phyloP scores from a whole-genome alignment of 2,329 filamentous ascomycete species.

The Biscogniauxia mediterranea region DNA sequence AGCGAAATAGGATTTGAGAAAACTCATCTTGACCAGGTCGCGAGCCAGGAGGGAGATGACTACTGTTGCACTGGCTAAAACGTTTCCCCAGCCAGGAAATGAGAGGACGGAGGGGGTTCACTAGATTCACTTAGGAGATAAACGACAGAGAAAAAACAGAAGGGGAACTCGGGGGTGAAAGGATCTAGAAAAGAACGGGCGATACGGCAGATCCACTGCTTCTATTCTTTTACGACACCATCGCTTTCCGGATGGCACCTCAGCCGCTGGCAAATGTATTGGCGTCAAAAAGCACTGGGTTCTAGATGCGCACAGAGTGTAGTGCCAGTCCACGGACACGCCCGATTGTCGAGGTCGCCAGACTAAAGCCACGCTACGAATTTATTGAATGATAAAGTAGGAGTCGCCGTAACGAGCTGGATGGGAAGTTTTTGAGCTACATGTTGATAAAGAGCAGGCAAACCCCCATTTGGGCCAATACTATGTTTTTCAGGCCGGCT shows the following conservation, averaged over 20 bases:
- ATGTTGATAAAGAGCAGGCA: not conserved
- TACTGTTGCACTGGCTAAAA: slow-evolving; percentile 8
- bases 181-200: slow-evolving; percentile 9
- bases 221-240: slow-evolving; percentile 15
- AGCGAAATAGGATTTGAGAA: slow-evolving; percentile 35
- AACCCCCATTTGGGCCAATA: slow-evolving; percentile 11
- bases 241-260: slow-evolving; percentile 13
- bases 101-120: slow-evolving; percentile 1
- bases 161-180: slow-evolving; percentile 1
- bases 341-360: slow-evolving; percentile 4
- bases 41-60: slow-evolving; percentile 11
- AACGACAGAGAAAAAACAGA: not conserved
- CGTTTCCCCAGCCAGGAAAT: slow-evolving; percentile 8
- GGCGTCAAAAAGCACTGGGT: slow-evolving; percentile 10
- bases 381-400: slow-evolving; percentile 12
- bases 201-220: slow-evolving; percentile 16
- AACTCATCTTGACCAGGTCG: slow-evolving; percentile 27
- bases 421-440: not conserved
- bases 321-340: slow-evolving; percentile 11
- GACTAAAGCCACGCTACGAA: slow-evolving; percentile 11
- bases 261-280: slow-evolving; percentile 18
- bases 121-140: not conserved
- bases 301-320: slow-evolving; percentile 13
- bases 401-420: not conserved
- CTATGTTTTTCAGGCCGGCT: not conserved